Base-by-base conservation (phyloP, 2,329 filamentous ascomycete species). In the Cladosporium sp. region DNA sequence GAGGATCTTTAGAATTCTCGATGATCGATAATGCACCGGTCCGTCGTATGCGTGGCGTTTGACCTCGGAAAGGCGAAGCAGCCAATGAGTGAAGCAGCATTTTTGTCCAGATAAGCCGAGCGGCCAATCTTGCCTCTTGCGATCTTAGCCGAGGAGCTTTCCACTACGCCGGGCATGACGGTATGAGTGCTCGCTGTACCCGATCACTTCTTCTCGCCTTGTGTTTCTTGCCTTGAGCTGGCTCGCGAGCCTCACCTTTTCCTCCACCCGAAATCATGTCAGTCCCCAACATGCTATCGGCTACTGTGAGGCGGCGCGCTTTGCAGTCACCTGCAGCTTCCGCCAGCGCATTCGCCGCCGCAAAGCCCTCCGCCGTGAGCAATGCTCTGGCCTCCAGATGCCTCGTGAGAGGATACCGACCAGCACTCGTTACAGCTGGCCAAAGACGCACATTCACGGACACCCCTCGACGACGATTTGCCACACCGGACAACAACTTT, bases 401-500 rank as follows among this genome's bases (percentile, higher is more conserved):
- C 49, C 55, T 56, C 16, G 49, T 58, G 19, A 53, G 60, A 54
- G 58, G 56, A 33, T 66, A 65, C 55, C 50, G 62, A 59, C 66
- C 66, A 32, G 67, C 63, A 11, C 48, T 60, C n/a, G 55, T 69
- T 52, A 64, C 62, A 14, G 67, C 66, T 11, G 65, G 67, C 11
- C 68, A 70, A 49, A 58, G 67, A 54, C 58, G 68, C 54, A 51
- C 65, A 8, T 61, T 69, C 33, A 63, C 65, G 31, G 55, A 55
- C 14, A 65, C 65, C 19, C 49, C 61, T 28, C 59, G 61, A 40
- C 56, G 61, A 56, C 56, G 63, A 50, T 60, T 68, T 32, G 68
- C 72, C 13, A 67, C 66, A 2, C 58, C 62, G 4, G 68, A 72
- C 51, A 67, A 71, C 44, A 67, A 73, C 42, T 72, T 74, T 56